A percentile compares a stretch with the other conserved stretches of the same genome.
Evolutionary conservation across 176 grass and related monocot genomes (phyloP).

Genomic region (Secale cereale): DNA sequence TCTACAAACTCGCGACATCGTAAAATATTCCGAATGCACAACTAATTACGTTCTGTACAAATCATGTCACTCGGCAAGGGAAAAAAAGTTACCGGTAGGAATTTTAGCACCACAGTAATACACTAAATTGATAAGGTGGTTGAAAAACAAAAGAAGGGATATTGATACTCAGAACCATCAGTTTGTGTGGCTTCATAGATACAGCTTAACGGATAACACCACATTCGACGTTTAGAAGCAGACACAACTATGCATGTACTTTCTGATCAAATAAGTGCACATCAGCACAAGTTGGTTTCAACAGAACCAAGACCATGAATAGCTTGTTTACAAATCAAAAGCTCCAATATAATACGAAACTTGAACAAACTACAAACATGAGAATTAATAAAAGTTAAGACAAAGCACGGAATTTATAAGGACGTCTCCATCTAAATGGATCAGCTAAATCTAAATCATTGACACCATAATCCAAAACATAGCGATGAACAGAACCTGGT

Average conservation of each 20-base stretch:
- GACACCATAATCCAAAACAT: neutral
- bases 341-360: neutral
- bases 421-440: neutral
- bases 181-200: neutral
- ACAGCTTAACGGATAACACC: neutral
- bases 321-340: neutral
- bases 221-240: neutral
- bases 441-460: neutral
- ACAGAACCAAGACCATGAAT: neutral
- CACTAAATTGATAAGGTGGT: too few species aligned
- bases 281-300: neutral
- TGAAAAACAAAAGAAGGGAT: too few species aligned
- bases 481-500: neutral
- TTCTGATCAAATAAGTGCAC: neutral
- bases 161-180: neutral
- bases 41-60: too few species aligned
- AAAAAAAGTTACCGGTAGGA: too few species aligned
- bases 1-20: too few species aligned
- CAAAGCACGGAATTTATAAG: neutral
- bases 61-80: too few species aligned
- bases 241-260: neutral
- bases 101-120: too few species aligned
- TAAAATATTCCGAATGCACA: too few species aligned
- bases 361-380: neutral
- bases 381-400: neutral